A percentile compares a stretch with the other conserved stretches of the same genome.
These are phyloP conservation scores for Neurospora sp. DNA, from an alignment of 495 filamentous ascomycete genomes.

Conservation along the genomic window DNA sequence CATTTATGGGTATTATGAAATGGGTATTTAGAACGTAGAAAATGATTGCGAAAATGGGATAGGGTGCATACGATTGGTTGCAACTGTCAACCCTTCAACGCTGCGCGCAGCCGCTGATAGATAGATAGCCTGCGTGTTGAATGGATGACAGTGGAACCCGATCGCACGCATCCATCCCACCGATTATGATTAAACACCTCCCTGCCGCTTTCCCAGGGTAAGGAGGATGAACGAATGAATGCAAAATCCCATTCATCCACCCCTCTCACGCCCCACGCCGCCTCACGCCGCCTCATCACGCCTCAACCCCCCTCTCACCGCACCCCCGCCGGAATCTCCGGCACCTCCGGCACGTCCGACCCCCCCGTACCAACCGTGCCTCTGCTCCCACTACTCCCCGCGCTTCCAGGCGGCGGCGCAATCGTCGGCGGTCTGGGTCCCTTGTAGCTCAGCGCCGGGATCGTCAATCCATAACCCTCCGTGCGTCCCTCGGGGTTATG, in stretches of 20 bases:
- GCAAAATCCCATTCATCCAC: background rate
- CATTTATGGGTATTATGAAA: background rate
- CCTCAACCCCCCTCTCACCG: background rate
- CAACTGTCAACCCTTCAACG: background rate
- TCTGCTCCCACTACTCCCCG: background rate
- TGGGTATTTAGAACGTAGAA: background rate
- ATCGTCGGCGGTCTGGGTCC: constrained; percentile 16
- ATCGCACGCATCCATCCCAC: background rate
- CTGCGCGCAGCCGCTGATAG: background rate
- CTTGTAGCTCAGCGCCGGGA: constrained; percentile 34
- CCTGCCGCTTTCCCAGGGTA: background rate
- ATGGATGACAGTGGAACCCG: background rate
- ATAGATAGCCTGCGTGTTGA: background rate
- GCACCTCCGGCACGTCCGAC: background rate
- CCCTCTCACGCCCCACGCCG: background rate
- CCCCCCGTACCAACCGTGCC: background rate
- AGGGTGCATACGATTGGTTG: background rate
- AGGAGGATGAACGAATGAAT: background rate
- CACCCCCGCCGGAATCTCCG: background rate
- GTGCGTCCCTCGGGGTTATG: constrained; percentile 52
- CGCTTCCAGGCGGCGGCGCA: constrained; percentile 5
- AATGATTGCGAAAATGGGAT: background rate
- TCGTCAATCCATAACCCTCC: constrained; percentile 57
- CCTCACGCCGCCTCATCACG: background rate
- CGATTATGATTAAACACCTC: background rate